phyloP scores from a whole-genome alignment of 2,329 filamentous ascomycete species.

The Trichocomaceae sp. region DNA sequence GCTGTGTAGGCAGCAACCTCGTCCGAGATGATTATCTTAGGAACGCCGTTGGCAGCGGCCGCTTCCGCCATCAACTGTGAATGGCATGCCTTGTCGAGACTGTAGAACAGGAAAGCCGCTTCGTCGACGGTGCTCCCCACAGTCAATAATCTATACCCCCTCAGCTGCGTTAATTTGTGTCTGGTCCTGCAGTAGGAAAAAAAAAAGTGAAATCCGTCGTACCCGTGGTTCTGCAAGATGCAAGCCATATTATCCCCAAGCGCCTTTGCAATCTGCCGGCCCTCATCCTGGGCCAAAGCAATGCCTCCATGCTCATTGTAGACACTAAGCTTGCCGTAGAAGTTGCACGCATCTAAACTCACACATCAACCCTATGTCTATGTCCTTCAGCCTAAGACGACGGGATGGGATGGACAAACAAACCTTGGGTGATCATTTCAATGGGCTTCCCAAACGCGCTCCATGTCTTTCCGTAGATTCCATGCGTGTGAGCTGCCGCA shows the following conservation, averaged over 20 bases:
- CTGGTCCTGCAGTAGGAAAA: not conserved
- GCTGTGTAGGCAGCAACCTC: constrained; percentile 32
- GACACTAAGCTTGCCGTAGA: constrained; percentile 32
- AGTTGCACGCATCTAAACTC: constrained; percentile 31
- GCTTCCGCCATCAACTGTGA: constrained; percentile 38
- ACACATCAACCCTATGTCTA: too few relatives aligned
- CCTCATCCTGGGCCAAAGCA: constrained; percentile 36
- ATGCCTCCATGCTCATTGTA: constrained; percentile 38
- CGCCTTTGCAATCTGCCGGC: constrained; percentile 31
- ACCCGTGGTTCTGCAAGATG: constrained; percentile 39
- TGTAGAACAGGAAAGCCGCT: constrained; percentile 34
- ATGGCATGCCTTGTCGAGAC: constrained; percentile 38
- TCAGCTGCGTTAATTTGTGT: constrained; percentile 18
- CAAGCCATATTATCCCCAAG: constrained; percentile 37
- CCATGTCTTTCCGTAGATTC: constrained; percentile 56
- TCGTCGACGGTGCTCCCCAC: constrained; percentile 38
- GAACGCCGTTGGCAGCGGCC: constrained; percentile 33
- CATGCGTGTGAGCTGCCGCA: constrained; percentile 54
- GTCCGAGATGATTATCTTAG: constrained; percentile 29
- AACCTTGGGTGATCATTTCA: constrained; percentile 57
- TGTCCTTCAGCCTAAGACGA: not conserved
- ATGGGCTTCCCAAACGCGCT: constrained; percentile 54
- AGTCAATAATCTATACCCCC: constrained; percentile 29
- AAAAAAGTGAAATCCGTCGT: not conserved
- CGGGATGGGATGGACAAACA: constrained; percentile 48